Conservation (phyloP, 176 grass and related monocot genomes). For the Phragmites australis region DNA sequence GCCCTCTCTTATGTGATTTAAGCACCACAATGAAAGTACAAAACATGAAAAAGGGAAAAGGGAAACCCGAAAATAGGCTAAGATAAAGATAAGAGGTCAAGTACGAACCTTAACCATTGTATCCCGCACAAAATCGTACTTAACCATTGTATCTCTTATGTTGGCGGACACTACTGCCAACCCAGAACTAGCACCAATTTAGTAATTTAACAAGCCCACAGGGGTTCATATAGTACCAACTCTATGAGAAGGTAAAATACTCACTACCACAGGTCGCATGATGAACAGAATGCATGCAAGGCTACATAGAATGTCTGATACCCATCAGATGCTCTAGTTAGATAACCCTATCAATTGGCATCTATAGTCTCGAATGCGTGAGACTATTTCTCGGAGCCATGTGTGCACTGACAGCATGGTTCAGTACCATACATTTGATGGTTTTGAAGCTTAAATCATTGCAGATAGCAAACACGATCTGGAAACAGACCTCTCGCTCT, state of each 20-base stretch:
- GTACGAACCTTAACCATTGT: slow-evolving; percentile 73
- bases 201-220: neutral
- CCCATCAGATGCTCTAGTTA: slow-evolving; percentile 23
- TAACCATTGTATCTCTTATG: no score
- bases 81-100: slow-evolving; percentile 18
- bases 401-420: neutral
- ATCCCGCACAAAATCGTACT: slow-evolving; percentile 68
- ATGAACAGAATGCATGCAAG: neutral
- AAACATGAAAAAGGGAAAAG: neutral
- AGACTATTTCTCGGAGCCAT: neutral
- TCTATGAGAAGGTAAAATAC: neutral
- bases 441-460: neutral
- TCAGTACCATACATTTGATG: neutral
- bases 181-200: neutral
- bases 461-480: neutral
- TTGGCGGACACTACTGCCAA: slow-evolving; percentile 3
- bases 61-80: neutral
- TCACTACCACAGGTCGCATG: neutral
- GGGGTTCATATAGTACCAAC: neutral
- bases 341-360: neutral
- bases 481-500: neutral
- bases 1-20: no score
- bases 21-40: no score
- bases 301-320: neutral
- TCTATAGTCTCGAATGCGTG: neutral